Conservation (phyloP, 306 rosid genomes). For the Vicia faba region DNA sequence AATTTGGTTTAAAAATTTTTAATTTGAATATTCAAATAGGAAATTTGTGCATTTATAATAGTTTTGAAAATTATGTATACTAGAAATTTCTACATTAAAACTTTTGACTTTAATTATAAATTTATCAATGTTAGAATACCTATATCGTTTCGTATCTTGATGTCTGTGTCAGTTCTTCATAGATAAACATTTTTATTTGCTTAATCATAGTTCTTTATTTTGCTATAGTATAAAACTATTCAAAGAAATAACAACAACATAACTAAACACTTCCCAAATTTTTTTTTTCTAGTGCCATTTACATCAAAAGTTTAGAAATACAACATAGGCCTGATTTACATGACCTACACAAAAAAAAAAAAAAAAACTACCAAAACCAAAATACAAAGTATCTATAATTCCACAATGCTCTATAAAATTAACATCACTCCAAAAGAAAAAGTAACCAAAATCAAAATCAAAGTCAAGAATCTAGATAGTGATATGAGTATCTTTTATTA, state of each 20-base stretch:
- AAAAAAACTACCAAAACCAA: conserved; percentile 14
- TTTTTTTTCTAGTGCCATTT: conserved; percentile 17
- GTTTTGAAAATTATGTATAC: too few relatives aligned
- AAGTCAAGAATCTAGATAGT: conserved; percentile 69
- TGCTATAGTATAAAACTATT: not conserved
- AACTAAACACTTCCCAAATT: not conserved
- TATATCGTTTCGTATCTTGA: too few relatives aligned
- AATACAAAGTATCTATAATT: conserved; percentile 13
- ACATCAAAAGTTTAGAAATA: conserved; percentile 29
- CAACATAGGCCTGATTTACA: conserved; percentile 25
- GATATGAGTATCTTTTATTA: conserved; percentile 66
- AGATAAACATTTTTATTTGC: too few relatives aligned
- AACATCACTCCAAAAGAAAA: conserved; percentile 11
- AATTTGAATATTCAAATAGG: too few relatives aligned
- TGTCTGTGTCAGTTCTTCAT: too few relatives aligned
- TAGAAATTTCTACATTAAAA: too few relatives aligned
- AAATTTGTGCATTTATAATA: too few relatives aligned
- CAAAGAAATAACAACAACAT: not conserved
- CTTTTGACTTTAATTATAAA: too few relatives aligned
- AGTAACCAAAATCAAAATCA: conserved; percentile 48
- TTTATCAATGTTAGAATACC: too few relatives aligned
- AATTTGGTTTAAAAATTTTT: too few relatives aligned
- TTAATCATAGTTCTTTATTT: too few relatives aligned
- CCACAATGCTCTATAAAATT: conserved; percentile 30
- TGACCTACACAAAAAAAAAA: conserved; percentile 34